Base-by-base conservation (phyloP, 2,329 filamentous ascomycete genomes). In the Trichoderma sp. region DNA sequence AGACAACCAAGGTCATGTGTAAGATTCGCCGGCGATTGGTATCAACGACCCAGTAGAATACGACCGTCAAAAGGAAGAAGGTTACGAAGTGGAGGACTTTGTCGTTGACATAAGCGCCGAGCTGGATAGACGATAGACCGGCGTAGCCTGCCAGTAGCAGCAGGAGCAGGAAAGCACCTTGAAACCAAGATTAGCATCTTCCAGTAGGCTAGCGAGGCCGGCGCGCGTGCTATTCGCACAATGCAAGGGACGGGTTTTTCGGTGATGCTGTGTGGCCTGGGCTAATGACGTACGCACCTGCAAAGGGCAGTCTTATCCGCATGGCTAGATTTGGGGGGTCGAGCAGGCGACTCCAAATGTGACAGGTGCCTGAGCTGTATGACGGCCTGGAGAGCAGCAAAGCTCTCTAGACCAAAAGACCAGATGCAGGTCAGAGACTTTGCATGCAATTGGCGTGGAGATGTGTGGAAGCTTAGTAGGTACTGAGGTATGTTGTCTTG, bases 21-120 rank as follows among this genome's bases (percentile, higher is more conserved):
- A 97, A 83, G 22, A 89, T 90, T 72, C 94, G 92, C 61, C 94
- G 90, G 70, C 95, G 92, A 70, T 89, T 91, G 63, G 93, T 96
- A 78, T 99, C 95, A 74, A 97, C 81, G 76, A 97, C 92, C 93
- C 95, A 99, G 87, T 99, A 99, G 85, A 98, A 98, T 73, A 87
- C 82, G 71, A 92, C 80, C 17, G 94, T 97, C 64, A 99, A 86
- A 72, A 92, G 77, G 84, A 98, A 97, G 83, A 99, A 98, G 74
- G 92, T 94, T 68, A 93, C 70, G 73, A 92, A 85, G 80, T 98
- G 95, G 32, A 98, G 86, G 75, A 91, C 83, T 80, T 99, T 98
- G 85, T 97, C 94, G 83, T 96, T 93, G 77, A 94, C 86, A 74
- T 84, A 78, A 70, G 80, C 73, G 70, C 80, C 81, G 72, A 87